Percentiles rank a stretch among this genome's conserved stretches.
phyloP scores from a whole-genome alignment of 2,329 filamentous ascomycete species.

The Diaporthe vaccinii region DNA sequence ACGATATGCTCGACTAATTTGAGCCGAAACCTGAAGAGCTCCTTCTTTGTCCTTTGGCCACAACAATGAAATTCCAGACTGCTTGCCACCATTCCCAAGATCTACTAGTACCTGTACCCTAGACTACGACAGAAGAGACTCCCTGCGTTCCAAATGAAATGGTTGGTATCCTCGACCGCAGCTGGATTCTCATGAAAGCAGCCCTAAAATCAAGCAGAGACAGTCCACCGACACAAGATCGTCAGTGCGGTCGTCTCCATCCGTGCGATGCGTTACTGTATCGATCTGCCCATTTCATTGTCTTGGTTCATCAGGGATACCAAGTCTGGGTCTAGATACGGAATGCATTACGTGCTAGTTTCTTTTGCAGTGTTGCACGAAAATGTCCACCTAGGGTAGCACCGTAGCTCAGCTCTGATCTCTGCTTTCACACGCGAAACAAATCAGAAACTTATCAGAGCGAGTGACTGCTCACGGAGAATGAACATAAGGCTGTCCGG shows the following conservation, averaged over 20 bases:
- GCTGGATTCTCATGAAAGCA: neutral
- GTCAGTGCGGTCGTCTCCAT: neutral
- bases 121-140: neutral
- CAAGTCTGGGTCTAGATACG: neutral
- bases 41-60: neutral
- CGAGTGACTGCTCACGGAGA: neutral
- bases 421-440: neutral
- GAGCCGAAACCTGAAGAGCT: neutral
- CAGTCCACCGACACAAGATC: neutral
- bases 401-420: neutral
- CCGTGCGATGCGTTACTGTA: neutral
- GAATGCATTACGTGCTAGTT: neutral
- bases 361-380: neutral
- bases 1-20: neutral
- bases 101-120: neutral
- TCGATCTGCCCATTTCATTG: neutral
- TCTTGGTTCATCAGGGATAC: neutral
- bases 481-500: neutral
- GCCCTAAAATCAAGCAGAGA: neutral
- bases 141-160: neutral
- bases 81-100: constrained; percentile 3
- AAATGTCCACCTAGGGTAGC: neutral
- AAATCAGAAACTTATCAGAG: neutral
- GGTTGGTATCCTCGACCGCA: neutral
- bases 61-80: neutral